These are phyloP conservation scores for Dendrobium nobile DNA, from an alignment of 106 monocot species.

Conservation along the genomic window DNA sequence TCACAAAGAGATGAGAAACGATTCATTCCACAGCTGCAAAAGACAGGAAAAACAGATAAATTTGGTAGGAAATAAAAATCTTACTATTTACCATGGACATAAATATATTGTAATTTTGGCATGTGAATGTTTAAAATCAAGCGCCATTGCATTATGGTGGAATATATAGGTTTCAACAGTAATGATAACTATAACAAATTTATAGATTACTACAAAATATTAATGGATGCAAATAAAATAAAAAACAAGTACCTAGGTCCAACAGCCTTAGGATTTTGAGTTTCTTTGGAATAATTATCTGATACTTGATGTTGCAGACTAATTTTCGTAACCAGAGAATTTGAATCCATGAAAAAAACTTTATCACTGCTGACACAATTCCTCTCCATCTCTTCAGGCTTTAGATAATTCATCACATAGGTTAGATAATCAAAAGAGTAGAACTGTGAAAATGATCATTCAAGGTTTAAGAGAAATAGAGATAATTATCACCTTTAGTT, in stretches of 20 bases:
- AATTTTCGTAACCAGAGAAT: not conserved
- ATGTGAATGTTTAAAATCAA: not conserved
- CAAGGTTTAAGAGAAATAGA: not conserved
- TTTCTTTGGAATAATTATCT: not conserved
- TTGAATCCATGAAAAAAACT: conserved; percentile 1
- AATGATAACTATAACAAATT: not conserved
- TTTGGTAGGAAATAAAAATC: not conserved
- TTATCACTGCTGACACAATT: not conserved
- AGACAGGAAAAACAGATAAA: not conserved
- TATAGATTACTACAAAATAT: not conserved
- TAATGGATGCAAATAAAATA: not conserved
- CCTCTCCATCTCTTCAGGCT: not conserved
- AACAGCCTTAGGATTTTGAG: not conserved
- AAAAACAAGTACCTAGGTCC: not conserved
- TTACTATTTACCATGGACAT: not conserved
- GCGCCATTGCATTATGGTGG: not conserved
- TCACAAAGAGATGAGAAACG: not conserved
- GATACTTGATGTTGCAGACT: not conserved
- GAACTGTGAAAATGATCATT: not conserved
- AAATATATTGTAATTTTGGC: not conserved
- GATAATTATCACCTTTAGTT: conserved; percentile 13
- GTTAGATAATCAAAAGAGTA: not conserved
- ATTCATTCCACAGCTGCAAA: not conserved
- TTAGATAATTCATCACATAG: not conserved
- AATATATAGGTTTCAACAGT: not conserved